Percentiles rank a stretch among this genome's conserved stretches.
Evolutionary conservation across 768 basidiomycete genomes (phyloP).

Genomic region (Suillus subalutaceus): DNA sequence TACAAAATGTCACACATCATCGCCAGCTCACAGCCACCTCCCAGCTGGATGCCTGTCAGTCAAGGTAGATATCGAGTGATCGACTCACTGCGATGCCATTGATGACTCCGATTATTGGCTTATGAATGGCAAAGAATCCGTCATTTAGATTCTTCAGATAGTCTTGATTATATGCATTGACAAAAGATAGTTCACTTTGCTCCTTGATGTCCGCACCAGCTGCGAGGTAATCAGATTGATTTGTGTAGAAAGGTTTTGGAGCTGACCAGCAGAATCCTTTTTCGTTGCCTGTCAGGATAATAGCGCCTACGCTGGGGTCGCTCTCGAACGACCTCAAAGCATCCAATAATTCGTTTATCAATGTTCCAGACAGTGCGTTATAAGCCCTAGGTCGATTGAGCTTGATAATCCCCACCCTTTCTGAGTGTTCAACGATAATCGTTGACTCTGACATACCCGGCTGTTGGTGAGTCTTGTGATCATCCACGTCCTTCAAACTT

Average conservation of each 20-base stretch:
- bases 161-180: conserved; percentile 46
- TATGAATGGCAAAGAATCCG: conserved; percentile 58
- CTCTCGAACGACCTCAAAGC: conserved; percentile 69
- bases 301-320: conserved; percentile 73
- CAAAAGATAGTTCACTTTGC: conserved; percentile 83
- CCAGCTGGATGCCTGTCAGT: conserved; percentile 58
- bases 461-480: background rate
- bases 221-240: conserved; percentile 26
- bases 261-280: conserved; percentile 63
- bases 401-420: conserved; percentile 58
- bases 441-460: conserved; percentile 25
- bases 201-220: conserved; percentile 99
- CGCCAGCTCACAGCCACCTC: conserved; percentile 95
- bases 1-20: conserved; percentile 96
- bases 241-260: background rate
- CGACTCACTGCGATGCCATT: conserved; percentile 82
- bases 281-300: conserved; percentile 90
- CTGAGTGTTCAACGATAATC: conserved; percentile 24
- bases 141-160: conserved; percentile 49
- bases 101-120: conserved; percentile 93
- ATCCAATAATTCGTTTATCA: conserved; percentile 80
- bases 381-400: conserved; percentile 86
- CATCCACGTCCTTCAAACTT: background rate
- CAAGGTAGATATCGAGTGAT: background rate
- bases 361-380: conserved; percentile 80